phyloP scores from a whole-genome alignment of 495 filamentous ascomycete genomes.

The Podospora comata region DNA sequence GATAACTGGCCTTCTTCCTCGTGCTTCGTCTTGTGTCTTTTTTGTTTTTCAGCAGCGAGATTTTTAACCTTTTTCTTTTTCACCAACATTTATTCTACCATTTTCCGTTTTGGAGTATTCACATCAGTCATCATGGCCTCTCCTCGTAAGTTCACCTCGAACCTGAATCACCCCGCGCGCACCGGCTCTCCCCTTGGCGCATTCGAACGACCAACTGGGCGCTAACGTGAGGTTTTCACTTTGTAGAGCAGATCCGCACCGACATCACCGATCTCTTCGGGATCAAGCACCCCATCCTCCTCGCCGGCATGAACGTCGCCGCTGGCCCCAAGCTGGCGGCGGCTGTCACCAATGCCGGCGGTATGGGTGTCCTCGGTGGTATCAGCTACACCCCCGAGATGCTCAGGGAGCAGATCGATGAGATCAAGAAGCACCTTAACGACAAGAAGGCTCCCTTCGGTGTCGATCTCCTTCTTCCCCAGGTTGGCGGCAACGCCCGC shows the following conservation, averaged over 20 bases:
- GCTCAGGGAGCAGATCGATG: constrained; percentile 89
- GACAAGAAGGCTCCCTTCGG: constrained; percentile 99
- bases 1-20: constrained; percentile 6
- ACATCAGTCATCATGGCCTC: constrained; percentile 63
- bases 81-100: constrained; percentile 18
- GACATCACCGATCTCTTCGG: constrained; percentile 89
- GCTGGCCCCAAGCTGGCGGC: constrained; percentile 96
- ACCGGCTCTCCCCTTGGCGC: not conserved
- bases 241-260: constrained; percentile 78
- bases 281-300: constrained; percentile 94
- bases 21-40: constrained; percentile 5
- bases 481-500: constrained; percentile 87
- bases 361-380: constrained; percentile 93
- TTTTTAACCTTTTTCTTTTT: constrained; percentile 13
- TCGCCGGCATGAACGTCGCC: constrained; percentile 99
- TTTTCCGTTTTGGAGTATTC: constrained; percentile 9
- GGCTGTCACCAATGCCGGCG: constrained; percentile 94
- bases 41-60: constrained; percentile 1
- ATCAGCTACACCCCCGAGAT: constrained; percentile 97
- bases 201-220: not conserved
- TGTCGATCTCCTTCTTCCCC: constrained; percentile 89
- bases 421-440: constrained; percentile 82
- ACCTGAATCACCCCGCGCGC: too few relatives aligned
- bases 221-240: constrained; percentile 16
- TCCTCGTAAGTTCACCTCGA: constrained; percentile 60